Conservation (phyloP, 345 rosid genomes). For the Turritis glabra region DNA sequence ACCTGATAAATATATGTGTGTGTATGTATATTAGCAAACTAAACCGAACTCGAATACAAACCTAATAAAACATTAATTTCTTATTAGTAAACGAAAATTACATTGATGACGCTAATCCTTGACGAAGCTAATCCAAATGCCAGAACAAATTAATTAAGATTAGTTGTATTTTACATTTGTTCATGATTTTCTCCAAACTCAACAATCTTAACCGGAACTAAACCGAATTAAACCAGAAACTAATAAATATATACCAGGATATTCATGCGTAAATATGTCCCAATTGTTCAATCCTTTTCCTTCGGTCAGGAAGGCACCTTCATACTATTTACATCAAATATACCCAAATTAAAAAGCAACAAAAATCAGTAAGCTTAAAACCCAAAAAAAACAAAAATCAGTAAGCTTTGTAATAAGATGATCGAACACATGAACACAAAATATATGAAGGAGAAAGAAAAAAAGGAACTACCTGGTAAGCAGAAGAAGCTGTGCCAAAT, state of each 20-base stretch:
- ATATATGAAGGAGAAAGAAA: neutral
- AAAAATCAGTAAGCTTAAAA: neutral
- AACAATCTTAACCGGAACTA: neutral
- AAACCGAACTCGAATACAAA: neutral
- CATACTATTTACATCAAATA: conserved; percentile 40
- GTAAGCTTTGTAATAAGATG: neutral
- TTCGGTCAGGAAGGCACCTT: conserved; percentile 55
- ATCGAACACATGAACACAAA: neutral
- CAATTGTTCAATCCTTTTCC: conserved; percentile 64
- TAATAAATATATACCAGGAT: conserved; percentile 27
- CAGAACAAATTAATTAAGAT: neutral
- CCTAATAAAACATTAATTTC: neutral
- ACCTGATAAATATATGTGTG: neutral
- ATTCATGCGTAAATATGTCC: conserved; percentile 51
- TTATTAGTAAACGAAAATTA: neutral
- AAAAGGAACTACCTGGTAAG: conserved; percentile 57
- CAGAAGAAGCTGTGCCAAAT: conserved; percentile 81
- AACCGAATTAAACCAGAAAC: neutral
- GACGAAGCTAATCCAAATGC: neutral
- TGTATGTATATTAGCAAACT: neutral
- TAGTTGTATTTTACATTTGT: neutral
- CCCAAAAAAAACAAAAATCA: too few species aligned
- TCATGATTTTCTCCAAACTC: neutral
- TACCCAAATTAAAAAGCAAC: neutral
- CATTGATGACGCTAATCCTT: neutral